Evolutionary conservation across 352 stramenopile genomes (phyloP).

Genomic region (Phytophthora quininea): DNA sequence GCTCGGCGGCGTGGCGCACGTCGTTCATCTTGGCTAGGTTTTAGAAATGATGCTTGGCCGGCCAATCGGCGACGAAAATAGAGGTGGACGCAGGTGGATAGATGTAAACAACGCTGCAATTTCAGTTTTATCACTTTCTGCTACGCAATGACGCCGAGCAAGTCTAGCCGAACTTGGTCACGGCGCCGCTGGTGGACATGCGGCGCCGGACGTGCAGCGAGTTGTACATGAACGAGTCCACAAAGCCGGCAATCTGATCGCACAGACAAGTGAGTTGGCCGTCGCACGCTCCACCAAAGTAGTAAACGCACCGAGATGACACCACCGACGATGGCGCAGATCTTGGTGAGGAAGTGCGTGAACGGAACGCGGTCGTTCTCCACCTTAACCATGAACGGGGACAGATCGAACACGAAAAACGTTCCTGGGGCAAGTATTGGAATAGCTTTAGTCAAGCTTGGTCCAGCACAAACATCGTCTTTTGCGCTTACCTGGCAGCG

Average conservation of each 20-base stretch:
- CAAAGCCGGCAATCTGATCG: constrained; percentile 89
- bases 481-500: constrained; percentile 58
- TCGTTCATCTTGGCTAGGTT: constrained; percentile 25
- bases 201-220: constrained; percentile 66
- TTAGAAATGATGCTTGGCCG: no score
- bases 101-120: no score
- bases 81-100: constrained; percentile 3
- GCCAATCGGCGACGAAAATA: not conserved
- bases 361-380: constrained; percentile 82
- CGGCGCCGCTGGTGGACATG: constrained; percentile 23
- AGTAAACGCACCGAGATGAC: constrained; percentile 75
- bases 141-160: not conserved
- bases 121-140: constrained; percentile 24
- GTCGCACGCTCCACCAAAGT: not conserved
- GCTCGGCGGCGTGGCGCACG: constrained; percentile 61
- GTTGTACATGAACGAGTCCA: constrained; percentile 90
- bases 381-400: constrained; percentile 87
- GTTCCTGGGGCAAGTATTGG: no score
- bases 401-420: constrained; percentile 89
- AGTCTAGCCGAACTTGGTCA: constrained; percentile 43
- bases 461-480: not conserved
- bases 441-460: no score
- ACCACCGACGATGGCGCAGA: constrained; percentile 84
- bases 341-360: constrained; percentile 86
- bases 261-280: not conserved